Evolutionary conservation across 2,329 filamentous ascomycete genomes (phyloP), one percentile per base, ranked within the genome.

Genomic region (Colletotrichum sidae): DNA sequence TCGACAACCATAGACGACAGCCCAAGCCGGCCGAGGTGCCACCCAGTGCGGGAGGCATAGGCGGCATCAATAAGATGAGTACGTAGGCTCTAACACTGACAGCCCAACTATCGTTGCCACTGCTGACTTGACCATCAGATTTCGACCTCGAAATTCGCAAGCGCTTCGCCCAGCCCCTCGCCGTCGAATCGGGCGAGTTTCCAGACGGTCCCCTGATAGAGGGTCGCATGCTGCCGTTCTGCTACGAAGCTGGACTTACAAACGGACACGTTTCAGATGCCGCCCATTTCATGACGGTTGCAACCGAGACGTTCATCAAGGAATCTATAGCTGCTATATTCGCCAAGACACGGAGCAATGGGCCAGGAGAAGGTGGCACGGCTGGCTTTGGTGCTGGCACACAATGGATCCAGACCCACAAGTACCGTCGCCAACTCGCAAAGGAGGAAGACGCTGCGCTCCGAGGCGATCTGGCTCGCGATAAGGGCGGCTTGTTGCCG

Each of bases 401-500:
- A 46, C 85, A 84, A 41, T 92, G 91, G 83, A 87, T 97, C 64
- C 90, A 94, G 75, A 97, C 93, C 2, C 86, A 90, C 70, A 90
- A 88, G 64, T 97, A 95, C 77, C 88, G 88, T 68, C 85, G 86
- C 64, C 92, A 93, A 74, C 83, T 97, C 10, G 87, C 88, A 59
- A 83, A 84, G 51, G 94, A 97, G 76, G 94, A 97, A 74, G 86
- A 90, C 47, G 86, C 88, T 0, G 89, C 87, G 34, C 85, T 88
- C 45, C 84, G 88, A n/a, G 93, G 94, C 5, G 92, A 94, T 70
- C 76, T 96, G 2, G 82, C 86, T 15, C 86, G 92, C 69, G 92
- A 94, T 64, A 90, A 91, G 65, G 90, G 87, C 52, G 94, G 94
- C 1, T 78, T 97, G 35, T 79, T 97, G 6, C 95, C 94, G 0